Conservation (phyloP, 2,329 filamentous ascomycete species). For the Alternaria triticimaculans region DNA sequence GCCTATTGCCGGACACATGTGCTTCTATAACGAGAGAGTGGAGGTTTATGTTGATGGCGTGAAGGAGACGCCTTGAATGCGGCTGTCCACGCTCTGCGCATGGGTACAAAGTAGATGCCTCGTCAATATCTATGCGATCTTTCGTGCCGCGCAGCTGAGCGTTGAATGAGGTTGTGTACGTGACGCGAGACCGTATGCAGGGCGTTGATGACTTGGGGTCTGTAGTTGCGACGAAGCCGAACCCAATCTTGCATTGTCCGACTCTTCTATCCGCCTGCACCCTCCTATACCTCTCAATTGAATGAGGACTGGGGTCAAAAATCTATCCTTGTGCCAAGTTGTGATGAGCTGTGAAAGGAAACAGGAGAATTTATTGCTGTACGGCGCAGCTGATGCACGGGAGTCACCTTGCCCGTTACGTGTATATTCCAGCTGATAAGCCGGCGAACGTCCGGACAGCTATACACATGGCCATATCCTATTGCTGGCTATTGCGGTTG, state of each 20-base stretch:
- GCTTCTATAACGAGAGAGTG: conserved; percentile 74
- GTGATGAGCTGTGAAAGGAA: not conserved
- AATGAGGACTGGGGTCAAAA: not conserved
- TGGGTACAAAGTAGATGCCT: not conserved
- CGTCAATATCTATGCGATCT: not conserved
- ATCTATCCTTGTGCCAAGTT: not conserved
- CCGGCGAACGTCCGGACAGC: not conserved
- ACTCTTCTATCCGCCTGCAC: not conserved
- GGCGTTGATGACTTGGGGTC: not conserved
- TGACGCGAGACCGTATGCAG: not conserved
- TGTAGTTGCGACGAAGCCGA: not conserved
- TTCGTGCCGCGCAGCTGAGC: too few relatives aligned
- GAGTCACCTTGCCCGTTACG: not conserved
- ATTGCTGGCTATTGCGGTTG: not conserved
- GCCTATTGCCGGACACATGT: conserved; percentile 62
- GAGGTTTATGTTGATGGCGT: conserved; percentile 66
- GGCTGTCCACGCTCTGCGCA: not conserved
- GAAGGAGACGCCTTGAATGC: conserved; percentile 34
- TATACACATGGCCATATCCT: not conserved
- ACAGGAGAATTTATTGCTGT: not conserved
- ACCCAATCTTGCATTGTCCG: not conserved
- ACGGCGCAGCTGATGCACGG: not conserved
- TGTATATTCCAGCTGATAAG: not conserved
- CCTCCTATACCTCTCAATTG: not conserved
- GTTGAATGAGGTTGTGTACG: not conserved